Conservation (phyloP, 345 rosid species). For the Boechera stricta region DNA sequence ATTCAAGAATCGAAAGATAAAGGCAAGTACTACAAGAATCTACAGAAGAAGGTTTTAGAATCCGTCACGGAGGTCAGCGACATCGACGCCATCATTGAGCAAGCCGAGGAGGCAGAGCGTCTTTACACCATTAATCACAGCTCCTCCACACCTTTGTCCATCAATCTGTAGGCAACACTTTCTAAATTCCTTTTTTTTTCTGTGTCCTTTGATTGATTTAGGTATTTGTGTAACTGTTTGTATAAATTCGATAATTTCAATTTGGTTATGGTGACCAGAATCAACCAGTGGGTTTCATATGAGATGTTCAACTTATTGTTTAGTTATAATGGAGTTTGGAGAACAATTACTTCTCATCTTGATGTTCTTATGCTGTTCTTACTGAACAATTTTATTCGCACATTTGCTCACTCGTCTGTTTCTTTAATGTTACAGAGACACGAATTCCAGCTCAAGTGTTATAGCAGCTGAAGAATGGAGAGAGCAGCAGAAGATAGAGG, state of each 20-base stretch:
- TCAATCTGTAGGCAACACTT: conserved; percentile 58
- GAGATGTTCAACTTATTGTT: background rate
- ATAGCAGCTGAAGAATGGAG: conserved; percentile 73
- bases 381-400: background rate
- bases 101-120: conserved; percentile 72
- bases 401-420: conserved; percentile 17
- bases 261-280: background rate
- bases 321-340: background rate
- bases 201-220: conserved; percentile 10
- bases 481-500: conserved; percentile 73
- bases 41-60: conserved; percentile 80
- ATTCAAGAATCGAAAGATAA: conserved; percentile 83
- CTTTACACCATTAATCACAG: conserved; percentile 52
- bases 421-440: conserved; percentile 56
- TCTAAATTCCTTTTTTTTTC: background rate
- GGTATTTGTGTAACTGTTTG: background rate
- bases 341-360: background rate
- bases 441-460: conserved; percentile 51
- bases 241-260: background rate
- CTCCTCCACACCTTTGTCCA: conserved; percentile 53
- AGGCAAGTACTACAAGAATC: conserved; percentile 67
- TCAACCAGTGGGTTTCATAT: background rate
- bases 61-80: conserved; percentile 82
- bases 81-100: conserved; percentile 84
- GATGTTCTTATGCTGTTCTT: background rate